phyloP scores from a whole-genome alignment of 306 rosid species.

The Arachis stenosperma region DNA sequence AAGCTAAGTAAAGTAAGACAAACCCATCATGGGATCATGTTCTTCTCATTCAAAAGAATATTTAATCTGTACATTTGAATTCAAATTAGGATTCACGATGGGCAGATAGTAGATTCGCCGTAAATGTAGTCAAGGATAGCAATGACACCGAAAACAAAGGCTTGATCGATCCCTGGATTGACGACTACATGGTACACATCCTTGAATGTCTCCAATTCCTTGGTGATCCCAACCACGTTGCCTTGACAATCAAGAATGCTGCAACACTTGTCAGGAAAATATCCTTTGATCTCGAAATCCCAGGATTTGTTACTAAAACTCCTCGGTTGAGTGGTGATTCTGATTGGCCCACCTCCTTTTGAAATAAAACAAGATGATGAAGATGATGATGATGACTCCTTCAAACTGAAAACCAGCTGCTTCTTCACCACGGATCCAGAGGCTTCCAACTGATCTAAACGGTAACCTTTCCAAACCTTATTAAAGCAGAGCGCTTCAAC shows the following conservation, averaged over 20 bases:
- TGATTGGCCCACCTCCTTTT: conserved; percentile 46
- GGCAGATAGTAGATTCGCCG: conserved; percentile 49
- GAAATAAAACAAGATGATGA: conserved; percentile 56
- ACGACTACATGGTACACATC: conserved; percentile 54
- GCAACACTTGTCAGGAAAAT: conserved; percentile 58
- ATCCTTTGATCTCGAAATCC: conserved; percentile 61
- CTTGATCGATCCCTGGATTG: conserved; percentile 53
- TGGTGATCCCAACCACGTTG: conserved; percentile 44
- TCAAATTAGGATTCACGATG: background rate
- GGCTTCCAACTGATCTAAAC: conserved; percentile 57
- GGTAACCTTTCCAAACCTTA: conserved; percentile 68
- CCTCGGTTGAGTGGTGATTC: conserved; percentile 57
- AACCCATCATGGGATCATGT: no score
- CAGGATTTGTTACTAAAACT: conserved; percentile 48
- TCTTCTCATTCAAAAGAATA: no score
- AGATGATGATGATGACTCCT: conserved; percentile 61
- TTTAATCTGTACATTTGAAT: no score
- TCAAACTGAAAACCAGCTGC: conserved; percentile 67
- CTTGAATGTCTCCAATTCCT: conserved; percentile 49
- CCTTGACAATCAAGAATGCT: conserved; percentile 59
- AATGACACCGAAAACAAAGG: conserved; percentile 50
- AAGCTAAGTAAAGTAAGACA: no score
- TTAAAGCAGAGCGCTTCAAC: conserved; percentile 75
- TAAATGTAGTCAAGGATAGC: conserved; percentile 51
- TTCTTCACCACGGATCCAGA: background rate